Base-by-base conservation (phyloP, 148 eudicot species). In the Persicaria tinctoria region DNA sequence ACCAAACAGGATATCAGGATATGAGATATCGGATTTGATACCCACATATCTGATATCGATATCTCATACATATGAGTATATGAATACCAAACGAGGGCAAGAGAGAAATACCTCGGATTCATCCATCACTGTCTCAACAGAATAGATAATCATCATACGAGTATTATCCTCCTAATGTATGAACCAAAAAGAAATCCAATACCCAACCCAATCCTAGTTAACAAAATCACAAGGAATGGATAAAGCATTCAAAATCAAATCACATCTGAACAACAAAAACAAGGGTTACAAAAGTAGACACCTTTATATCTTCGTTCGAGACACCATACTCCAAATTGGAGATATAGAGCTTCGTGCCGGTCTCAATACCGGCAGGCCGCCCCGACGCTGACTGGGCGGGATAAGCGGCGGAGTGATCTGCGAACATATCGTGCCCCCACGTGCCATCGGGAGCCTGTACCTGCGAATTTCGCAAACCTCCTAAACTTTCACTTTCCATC, bases 321-420 rank as follows among this genome's bases (percentile, higher is more conserved):
- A 95, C 98, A 3, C 98, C 96, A 50, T 92, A 92, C 57, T 95
- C 98, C 78, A 95, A 80, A 69, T 95, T 95, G 7, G 98, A 92
- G 53, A 95, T 80, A 71, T 87, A 92, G 9, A 95, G 93, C 89
- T 95, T 95, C n/a, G 93, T 90, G 73, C 96, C 98, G 3, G 93
- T 89, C 78, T 95, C 97, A 64, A 95, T 87, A 4, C 87, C 81
- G 8, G 72, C 44, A 4, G 72, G 57, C 8, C 78, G 46, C 2
- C 57, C 72, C 49, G 47, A 32, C 3, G 70, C 47, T 12, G 60
- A 51, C 57, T 75, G 78, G 8, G 72, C 72, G 41, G 78, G 78
- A n/a, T 64, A 66, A 0, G 78, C 78, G 3, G 78, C 48, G 47
- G 78, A 79, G 66, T 82, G 89, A 85, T 81, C 85, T 14, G 81